Evolutionary conservation across 106 monocot genomes (phyloP).

Genomic region (Posidonia australis): DNA sequence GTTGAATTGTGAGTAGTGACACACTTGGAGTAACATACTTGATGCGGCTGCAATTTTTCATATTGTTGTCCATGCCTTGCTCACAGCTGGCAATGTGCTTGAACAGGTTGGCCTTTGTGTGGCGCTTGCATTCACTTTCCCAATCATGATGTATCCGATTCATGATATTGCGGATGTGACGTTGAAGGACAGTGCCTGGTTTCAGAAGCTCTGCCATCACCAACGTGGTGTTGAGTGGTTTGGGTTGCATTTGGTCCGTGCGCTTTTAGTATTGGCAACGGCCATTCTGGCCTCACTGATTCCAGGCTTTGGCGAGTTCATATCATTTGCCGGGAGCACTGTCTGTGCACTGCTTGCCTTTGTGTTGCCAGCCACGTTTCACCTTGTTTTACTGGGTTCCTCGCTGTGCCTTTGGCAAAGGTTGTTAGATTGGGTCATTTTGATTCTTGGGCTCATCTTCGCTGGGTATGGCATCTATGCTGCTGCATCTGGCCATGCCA

Average conservation of each 20-base stretch:
- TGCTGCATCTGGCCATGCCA: conserved; percentile 19
- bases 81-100: background rate
- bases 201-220: conserved; percentile 30
- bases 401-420: conserved; percentile 31
- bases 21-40: too few species aligned
- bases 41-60: too few species aligned
- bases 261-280: conserved; percentile 27
- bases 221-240: conserved; percentile 22
- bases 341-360: conserved; percentile 82
- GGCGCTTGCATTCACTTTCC: conserved; percentile 82
- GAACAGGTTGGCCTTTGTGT: conserved; percentile 75
- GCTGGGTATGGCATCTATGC: conserved; percentile 54
- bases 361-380: conserved; percentile 76
- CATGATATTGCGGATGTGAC: conserved; percentile 66
- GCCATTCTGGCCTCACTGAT: conserved; percentile 51
- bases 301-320: conserved; percentile 74
- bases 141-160: conserved; percentile 94
- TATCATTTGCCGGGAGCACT: conserved; percentile 77
- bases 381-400: conserved; percentile 55
- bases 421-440: conserved; percentile 41
- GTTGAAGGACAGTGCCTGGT: conserved; percentile 35
- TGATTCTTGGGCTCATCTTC: conserved; percentile 51
- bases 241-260: conserved; percentile 33
- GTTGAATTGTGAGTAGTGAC: too few species aligned
- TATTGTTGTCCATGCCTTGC: too few species aligned